Evolutionary conservation across 163 green algal genomes (phyloP).

Genomic region (Smithsoniella earleae): DNA sequence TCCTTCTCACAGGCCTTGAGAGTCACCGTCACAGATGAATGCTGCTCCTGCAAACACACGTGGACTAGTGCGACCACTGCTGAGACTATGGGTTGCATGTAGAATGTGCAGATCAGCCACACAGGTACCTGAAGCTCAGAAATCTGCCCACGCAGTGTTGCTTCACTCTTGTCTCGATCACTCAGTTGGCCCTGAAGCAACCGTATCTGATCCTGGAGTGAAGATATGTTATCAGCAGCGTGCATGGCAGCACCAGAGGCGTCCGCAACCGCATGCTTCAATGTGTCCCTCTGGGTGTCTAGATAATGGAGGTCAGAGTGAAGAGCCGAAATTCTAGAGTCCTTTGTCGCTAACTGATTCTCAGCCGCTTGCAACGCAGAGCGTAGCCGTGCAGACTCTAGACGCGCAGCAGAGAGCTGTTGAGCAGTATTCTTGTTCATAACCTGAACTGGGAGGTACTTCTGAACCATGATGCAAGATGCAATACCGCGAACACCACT

Average conservation of each 20-base stretch:
- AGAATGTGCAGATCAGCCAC: no score
- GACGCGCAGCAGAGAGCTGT: neutral
- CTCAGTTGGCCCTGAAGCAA: neutral
- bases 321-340: constrained; percentile 14
- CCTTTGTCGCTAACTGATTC: constrained; percentile 18
- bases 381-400: neutral
- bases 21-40: no score
- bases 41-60: no score
- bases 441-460: neutral
- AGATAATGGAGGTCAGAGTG: constrained; percentile 14
- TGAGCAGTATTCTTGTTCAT: constrained; percentile 26
- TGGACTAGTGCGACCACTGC: no score
- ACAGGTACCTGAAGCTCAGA: neutral
- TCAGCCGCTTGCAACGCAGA: constrained; percentile 13
- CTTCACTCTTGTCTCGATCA: neutral
- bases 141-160: neutral
- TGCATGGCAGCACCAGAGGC: neutral
- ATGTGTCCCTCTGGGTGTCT: neutral
- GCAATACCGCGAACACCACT: no score
- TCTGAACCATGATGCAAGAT: no score
- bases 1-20: no score
- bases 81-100: no score
- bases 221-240: neutral
- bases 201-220: neutral
- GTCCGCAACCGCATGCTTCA: neutral